phyloP scores from a whole-genome alignment of 2,329 filamentous ascomycete genomes.

The Fusarium staphyleae region DNA sequence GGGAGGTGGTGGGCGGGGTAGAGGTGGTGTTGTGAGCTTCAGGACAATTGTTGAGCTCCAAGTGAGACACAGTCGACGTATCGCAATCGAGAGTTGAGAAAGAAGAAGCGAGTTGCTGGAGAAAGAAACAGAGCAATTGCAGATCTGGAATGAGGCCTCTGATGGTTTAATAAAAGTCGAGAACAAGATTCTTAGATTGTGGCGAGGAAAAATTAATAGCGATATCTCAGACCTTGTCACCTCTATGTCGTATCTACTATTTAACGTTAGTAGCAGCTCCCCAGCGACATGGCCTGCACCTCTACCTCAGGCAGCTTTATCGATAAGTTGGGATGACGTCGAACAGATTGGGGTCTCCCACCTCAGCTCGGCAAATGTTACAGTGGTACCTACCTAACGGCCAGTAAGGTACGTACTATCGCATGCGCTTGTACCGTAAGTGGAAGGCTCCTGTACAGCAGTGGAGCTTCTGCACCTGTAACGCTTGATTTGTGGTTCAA shows the following conservation, averaged over 20 bases:
- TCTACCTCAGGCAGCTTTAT: conserved; percentile 39
- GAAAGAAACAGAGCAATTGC: conserved; percentile 8
- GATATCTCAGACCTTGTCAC: conserved; percentile 37
- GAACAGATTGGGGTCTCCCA: conserved; percentile 24
- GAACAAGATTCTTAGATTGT: conserved; percentile 26
- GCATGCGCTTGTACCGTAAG: conserved; percentile 15
- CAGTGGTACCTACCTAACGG: no score
- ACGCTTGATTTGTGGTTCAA: conserved; percentile 21
- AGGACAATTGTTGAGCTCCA: conserved; percentile 33
- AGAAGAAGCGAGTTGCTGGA: background rate
- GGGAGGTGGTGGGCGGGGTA: conserved; percentile 36
- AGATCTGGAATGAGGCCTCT: conserved; percentile 24
- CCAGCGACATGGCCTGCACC: conserved; percentile 22
- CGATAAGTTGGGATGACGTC: conserved; percentile 43
- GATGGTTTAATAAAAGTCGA: conserved; percentile 16
- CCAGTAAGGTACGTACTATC: conserved; percentile 35
- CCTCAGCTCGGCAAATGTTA: no score
- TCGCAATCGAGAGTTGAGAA: conserved; percentile 18
- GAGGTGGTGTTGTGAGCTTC: conserved; percentile 34
- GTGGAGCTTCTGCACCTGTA: conserved; percentile 14
- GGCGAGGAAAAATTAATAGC: conserved; percentile 26
- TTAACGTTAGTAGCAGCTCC: no score
- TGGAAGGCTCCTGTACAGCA: conserved; percentile 18
- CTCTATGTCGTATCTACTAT: conserved; percentile 24
- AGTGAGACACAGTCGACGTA: conserved; percentile 33